Conservation (phyloP, 2,329 filamentous ascomycete genomes). For the Clarireedia homoeocarpa region DNA sequence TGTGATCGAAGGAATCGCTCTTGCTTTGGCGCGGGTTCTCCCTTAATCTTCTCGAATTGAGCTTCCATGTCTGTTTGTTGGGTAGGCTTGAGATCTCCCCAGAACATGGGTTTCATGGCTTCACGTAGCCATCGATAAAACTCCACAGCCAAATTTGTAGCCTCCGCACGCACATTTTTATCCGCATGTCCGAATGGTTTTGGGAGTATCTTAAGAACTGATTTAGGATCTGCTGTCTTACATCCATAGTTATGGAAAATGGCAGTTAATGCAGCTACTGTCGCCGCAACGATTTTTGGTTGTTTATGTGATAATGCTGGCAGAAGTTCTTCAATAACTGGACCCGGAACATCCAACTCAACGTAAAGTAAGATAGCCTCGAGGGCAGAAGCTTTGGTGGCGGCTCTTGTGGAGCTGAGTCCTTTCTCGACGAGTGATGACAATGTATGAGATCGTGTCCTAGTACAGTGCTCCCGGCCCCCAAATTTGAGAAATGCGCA, state of each 20-base stretch:
- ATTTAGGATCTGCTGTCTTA: constrained; percentile 89
- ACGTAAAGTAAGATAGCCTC: constrained; percentile 85
- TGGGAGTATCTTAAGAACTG: constrained; percentile 77
- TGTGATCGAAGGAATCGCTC: constrained; percentile 83
- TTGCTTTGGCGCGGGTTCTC: constrained; percentile 80
- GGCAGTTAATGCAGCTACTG: constrained; percentile 66
- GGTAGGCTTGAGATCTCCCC: constrained; percentile 88
- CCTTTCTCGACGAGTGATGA: constrained; percentile 84
- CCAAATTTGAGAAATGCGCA: constrained; percentile 91
- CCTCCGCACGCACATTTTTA: constrained; percentile 94
- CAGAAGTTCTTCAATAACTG: constrained; percentile 84
- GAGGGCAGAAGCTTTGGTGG: constrained; percentile 77
- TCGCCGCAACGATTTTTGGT: constrained; percentile 76
- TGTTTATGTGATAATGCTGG: constrained; percentile 80
- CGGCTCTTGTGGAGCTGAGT: constrained; percentile 76
- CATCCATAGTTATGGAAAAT: constrained; percentile 94
- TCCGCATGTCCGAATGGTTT: constrained; percentile 94
- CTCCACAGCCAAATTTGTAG: constrained; percentile 84
- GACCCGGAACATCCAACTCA: constrained; percentile 78
- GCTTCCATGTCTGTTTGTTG: constrained; percentile 92
- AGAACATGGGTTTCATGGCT: constrained; percentile 97
- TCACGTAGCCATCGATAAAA: constrained; percentile 96
- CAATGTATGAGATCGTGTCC: constrained; percentile 68
- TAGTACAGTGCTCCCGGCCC: constrained; percentile 68
- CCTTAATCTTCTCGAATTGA: constrained; percentile 87